Evolutionary conservation across 192 early-diverging fungal genomes (phyloP).

Genomic region (Coemansia sp.): DNA sequence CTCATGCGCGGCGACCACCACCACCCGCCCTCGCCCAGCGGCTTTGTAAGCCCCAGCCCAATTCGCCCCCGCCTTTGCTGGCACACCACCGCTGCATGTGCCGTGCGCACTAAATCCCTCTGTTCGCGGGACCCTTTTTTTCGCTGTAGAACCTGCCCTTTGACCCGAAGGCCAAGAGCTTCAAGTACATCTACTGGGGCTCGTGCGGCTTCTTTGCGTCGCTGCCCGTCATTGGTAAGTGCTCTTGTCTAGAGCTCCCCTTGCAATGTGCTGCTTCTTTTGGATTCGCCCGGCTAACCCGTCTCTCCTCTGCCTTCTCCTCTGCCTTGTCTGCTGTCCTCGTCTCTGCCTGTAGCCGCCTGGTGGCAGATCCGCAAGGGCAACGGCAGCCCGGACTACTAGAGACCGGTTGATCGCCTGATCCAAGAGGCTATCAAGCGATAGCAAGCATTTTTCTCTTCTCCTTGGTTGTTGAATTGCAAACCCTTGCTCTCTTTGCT

Average conservation of each 20-base stretch:
- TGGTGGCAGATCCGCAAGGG: constrained; percentile 51
- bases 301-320: too few relatives aligned
- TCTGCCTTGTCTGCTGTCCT: neutral
- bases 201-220: constrained; percentile 25
- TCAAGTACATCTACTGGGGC: constrained; percentile 49
- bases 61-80: too few relatives aligned
- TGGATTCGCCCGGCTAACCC: too few relatives aligned
- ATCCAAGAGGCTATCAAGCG: too few relatives aligned
- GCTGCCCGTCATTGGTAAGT: constrained; percentile 37
- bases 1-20: constrained; percentile 30
- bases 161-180: constrained; percentile 39
- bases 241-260: too few relatives aligned
- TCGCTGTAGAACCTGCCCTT: constrained; percentile 44
- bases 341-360: constrained; percentile 14
- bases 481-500: neutral
- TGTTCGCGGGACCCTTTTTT: neutral
- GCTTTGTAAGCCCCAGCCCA: constrained; percentile 51
- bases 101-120: neutral
- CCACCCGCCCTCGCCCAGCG: constrained; percentile 39
- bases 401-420: too few relatives aligned
- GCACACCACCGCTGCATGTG: too few relatives aligned
- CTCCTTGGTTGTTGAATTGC: too few relatives aligned
- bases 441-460: neutral
- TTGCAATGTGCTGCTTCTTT: too few relatives aligned
- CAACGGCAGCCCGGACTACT: constrained; percentile 44